Percentiles rank a stretch among this genome's conserved stretches.
These are phyloP conservation scores for Xanthoconium separans DNA, from an alignment of 1,284 basidiomycete genomes.

Conservation along the genomic window DNA sequence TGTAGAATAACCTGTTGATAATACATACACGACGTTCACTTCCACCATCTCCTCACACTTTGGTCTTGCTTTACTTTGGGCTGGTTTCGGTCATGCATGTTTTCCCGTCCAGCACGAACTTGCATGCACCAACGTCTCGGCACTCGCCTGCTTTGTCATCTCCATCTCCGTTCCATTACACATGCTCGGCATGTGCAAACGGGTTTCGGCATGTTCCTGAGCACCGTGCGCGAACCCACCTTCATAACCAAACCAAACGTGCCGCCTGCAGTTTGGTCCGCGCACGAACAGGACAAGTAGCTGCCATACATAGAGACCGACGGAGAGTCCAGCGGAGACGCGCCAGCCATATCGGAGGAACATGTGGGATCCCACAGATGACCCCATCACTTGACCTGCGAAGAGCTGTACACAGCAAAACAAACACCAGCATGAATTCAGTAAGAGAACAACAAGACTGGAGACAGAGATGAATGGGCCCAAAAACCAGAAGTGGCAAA, in stretches of 20 bases:
- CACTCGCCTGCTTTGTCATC: not conserved
- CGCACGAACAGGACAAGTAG: constrained; percentile 41
- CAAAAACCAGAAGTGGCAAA: constrained; percentile 1
- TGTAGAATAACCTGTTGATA: not conserved
- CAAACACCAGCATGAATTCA: not conserved
- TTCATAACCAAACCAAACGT: constrained; percentile 30
- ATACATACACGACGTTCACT: not conserved
- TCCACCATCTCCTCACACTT: not conserved
- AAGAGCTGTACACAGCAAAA: constrained; percentile 32
- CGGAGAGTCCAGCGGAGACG: constrained; percentile 44
- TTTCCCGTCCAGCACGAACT: constrained; percentile 9
- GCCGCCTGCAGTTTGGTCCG: constrained; percentile 41
- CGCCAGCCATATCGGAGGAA: constrained; percentile 54
- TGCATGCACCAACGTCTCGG: constrained; percentile 6
- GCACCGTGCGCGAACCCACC: constrained; percentile 13
- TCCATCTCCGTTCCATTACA: not conserved
- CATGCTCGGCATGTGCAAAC: not conserved
- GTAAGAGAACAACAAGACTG: not conserved
- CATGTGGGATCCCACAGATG: constrained; percentile 49
- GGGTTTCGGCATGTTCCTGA: not conserved
- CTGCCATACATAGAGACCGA: constrained; percentile 46
- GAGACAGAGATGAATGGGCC: not conserved
- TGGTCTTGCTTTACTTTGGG: not conserved
- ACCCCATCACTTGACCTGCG: constrained; percentile 52
- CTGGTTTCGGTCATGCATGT: not conserved